phyloP scores from a whole-genome alignment of 2,329 filamentous ascomycete species.

The Diaporthe batatas region DNA sequence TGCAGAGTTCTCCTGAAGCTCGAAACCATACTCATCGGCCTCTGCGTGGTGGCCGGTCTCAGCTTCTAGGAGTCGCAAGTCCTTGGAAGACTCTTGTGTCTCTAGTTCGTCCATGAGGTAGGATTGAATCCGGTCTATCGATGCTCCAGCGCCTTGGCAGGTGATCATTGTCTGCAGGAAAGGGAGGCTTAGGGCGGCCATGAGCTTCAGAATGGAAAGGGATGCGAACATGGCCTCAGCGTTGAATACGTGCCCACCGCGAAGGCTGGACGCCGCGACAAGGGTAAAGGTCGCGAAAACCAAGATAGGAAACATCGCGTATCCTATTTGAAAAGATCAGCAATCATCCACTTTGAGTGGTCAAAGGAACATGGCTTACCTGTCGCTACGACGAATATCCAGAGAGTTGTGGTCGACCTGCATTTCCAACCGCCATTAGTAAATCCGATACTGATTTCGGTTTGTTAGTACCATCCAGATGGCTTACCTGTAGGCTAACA shows the following conservation, averaged over 20 bases:
- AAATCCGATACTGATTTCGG: neutral
- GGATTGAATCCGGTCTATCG: constrained; percentile 3
- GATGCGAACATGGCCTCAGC: neutral
- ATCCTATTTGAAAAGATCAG: neutral
- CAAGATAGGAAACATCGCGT: constrained; percentile 4
- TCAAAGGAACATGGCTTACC: neutral
- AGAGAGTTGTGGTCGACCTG: neutral
- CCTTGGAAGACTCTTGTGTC: neutral
- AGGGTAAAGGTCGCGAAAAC: constrained; percentile 3
- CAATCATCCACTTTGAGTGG: neutral
- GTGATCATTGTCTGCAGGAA: neutral
- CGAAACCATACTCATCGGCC: neutral
- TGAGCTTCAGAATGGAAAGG: neutral
- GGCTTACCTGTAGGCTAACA: neutral
- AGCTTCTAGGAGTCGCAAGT: neutral
- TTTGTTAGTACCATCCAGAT: neutral
- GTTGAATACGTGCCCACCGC: neutral
- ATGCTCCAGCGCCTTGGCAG: constrained; percentile 4
- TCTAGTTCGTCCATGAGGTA: neutral
- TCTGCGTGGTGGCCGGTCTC: neutral
- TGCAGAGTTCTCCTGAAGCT: neutral
- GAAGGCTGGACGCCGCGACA: constrained; percentile 6
- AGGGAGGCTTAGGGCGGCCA: neutral
- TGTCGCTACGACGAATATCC: neutral
- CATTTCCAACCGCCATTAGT: neutral